A percentile compares a stretch with the other conserved stretches of the same genome.
These are phyloP conservation scores for Colletotrichum scovillei DNA, from an alignment of 2,329 filamentous ascomycete species.

Conservation along the genomic window DNA sequence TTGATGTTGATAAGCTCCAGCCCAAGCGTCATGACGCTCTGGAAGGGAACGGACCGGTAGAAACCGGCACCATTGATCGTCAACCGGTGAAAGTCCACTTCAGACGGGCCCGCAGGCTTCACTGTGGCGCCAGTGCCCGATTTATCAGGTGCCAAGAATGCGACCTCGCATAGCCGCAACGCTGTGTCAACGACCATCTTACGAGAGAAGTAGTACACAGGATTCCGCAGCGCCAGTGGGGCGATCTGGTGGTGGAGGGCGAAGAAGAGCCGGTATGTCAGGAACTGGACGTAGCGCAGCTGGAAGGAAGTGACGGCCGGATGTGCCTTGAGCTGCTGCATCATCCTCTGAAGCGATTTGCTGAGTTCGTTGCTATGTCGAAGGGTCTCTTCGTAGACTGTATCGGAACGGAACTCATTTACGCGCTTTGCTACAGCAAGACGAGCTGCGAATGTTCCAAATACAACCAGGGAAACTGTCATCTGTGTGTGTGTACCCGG, in stretches of 20 bases:
- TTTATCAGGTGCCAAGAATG: conserved; percentile 31
- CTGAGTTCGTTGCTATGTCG: conserved; percentile 58
- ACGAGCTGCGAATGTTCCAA: conserved; percentile 55
- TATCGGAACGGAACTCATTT: conserved; percentile 57
- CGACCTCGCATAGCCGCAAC: conserved; percentile 40
- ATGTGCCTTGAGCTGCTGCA: conserved; percentile 43
- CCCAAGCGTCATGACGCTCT: conserved; percentile 54
- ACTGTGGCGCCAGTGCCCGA: conserved; percentile 31
- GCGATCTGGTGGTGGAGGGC: conserved; percentile 66
- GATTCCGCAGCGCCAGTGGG: conserved; percentile 54
- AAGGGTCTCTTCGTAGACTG: conserved; percentile 60
- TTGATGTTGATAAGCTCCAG: conserved; percentile 59
- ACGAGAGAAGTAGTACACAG: conserved; percentile 63
- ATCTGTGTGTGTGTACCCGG: conserved; percentile 55
- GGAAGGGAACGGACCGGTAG: conserved; percentile 54
- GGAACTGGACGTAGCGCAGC: conserved; percentile 53
- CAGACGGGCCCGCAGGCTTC: not conserved
- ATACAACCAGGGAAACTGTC: conserved; percentile 59
- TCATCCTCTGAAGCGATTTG: conserved; percentile 50
- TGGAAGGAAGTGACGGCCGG: conserved; percentile 51
- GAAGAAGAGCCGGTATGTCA: conserved; percentile 60
- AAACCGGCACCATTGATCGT: conserved; percentile 53
- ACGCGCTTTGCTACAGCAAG: conserved; percentile 56
- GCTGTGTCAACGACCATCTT: conserved; percentile 59
- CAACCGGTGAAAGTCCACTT: conserved; percentile 50